These are phyloP conservation scores for Pseudogymnoascus sp. DNA, from an alignment of 2,329 filamentous ascomycete genomes.

Conservation along the genomic window DNA sequence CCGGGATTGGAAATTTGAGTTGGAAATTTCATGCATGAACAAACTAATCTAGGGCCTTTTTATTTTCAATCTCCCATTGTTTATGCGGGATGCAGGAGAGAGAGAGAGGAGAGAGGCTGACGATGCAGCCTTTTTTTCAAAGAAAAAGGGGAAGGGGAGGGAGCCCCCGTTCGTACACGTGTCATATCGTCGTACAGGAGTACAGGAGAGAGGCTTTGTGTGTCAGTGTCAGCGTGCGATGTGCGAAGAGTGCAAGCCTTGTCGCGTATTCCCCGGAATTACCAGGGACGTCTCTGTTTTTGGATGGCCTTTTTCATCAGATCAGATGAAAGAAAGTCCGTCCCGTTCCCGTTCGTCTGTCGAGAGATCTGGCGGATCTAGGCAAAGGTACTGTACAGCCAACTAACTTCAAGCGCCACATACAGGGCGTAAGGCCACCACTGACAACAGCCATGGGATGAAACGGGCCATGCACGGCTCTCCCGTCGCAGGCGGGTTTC, in stretches of 20 bases:
- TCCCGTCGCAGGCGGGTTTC: background rate
- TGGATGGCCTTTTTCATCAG: background rate
- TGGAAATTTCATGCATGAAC: conserved; percentile 12
- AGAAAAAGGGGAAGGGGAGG: background rate
- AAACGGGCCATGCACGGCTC: background rate
- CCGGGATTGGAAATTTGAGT: conserved; percentile 11
- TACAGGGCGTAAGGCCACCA: background rate
- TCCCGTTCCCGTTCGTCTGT: no score
- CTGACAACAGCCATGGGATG: background rate
- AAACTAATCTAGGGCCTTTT: conserved; percentile 24
- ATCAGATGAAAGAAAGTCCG: no score
- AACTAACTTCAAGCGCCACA: no score
- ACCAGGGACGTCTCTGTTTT: background rate
- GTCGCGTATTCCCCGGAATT: background rate
- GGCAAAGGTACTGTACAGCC: background rate
- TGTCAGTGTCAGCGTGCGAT: background rate
- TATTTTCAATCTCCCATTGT: conserved; percentile 29
- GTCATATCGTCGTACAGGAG: conserved; percentile 1
- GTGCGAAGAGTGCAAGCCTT: background rate
- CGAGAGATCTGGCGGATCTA: background rate
- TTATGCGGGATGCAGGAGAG: conserved; percentile 26
- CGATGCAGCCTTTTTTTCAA: background rate
- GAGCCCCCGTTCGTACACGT: background rate
- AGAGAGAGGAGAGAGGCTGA: background rate
- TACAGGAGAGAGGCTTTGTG: background rate